A percentile compares a stretch with the other conserved stretches of the same genome.
Evolutionary conservation across 257 asterid genomes (phyloP).

Genomic region (Cynanchum wilfordii): DNA sequence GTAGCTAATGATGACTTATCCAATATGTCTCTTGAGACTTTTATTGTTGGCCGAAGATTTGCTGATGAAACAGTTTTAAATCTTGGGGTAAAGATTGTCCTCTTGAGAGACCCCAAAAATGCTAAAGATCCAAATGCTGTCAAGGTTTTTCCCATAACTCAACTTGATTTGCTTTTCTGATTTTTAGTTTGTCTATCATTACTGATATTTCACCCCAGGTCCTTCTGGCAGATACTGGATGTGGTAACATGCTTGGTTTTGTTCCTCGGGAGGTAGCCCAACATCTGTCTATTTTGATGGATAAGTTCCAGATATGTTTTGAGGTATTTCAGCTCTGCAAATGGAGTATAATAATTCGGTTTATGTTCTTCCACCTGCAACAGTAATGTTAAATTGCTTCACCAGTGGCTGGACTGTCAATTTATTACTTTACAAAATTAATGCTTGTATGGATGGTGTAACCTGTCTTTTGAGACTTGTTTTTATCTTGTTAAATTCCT

Average conservation of each 20-base stretch:
- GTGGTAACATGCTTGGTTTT: conserved; percentile 59
- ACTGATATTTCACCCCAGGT: conserved; percentile 47
- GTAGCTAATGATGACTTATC: conserved; percentile 33
- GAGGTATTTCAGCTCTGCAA: conserved; percentile 44
- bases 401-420: background rate
- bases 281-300: conserved; percentile 69
- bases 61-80: conserved; percentile 40
- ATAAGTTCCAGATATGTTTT: conserved; percentile 53
- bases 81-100: conserved; percentile 47
- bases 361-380: background rate
- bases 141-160: conserved; percentile 46
- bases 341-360: background rate
- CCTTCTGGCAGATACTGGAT: conserved; percentile 45
- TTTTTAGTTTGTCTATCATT: conserved; percentile 4
- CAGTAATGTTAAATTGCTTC: background rate
- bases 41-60: conserved; percentile 83
- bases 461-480: background rate
- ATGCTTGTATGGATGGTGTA: background rate
- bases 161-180: conserved; percentile 11
- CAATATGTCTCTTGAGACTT: conserved; percentile 46
- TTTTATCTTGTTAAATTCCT: background rate
- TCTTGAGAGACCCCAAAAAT: conserved; percentile 72
- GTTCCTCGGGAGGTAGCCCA: conserved; percentile 79
- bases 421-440: background rate
- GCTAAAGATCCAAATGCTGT: conserved; percentile 72